Conservation (phyloP, 106 monocot genomes). For the Hemerocallis citrina region DNA sequence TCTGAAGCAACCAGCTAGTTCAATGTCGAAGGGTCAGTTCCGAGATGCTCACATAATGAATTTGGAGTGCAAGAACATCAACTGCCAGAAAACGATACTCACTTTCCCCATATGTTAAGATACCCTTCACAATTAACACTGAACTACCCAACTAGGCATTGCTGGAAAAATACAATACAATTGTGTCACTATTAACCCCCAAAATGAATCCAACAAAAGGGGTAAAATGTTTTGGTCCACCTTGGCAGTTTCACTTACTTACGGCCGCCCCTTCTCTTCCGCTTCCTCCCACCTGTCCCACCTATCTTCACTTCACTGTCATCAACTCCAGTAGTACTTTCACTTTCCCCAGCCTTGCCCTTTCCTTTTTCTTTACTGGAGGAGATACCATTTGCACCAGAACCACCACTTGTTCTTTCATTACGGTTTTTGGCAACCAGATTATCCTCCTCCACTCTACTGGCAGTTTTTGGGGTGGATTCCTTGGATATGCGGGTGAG, state of each 20-base stretch:
- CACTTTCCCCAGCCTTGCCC: slow-evolving; percentile 2
- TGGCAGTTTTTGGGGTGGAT: neutral
- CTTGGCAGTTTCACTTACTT: neutral
- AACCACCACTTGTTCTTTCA: neutral
- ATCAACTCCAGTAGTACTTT: neutral
- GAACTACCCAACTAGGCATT: too few relatives aligned
- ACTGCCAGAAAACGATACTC: too few relatives aligned
- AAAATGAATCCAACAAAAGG: neutral
- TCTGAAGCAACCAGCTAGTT: too few relatives aligned
- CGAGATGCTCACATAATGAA: too few relatives aligned
- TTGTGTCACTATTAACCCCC: neutral
- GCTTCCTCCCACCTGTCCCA: slow-evolving; percentile 15
- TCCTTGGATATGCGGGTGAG: neutral
- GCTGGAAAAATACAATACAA: slow-evolving; percentile 3
- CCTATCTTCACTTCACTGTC: too few relatives aligned
- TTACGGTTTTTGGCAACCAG: neutral
- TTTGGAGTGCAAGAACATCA: too few relatives aligned
- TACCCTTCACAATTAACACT: too few relatives aligned
- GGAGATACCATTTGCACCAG: neutral
- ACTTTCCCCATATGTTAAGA: too few relatives aligned
- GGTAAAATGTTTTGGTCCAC: neutral
- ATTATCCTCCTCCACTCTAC: neutral
- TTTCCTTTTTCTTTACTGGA: too few relatives aligned
- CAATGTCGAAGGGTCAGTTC: too few relatives aligned
- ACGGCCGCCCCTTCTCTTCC: slow-evolving; percentile 6